A percentile compares a stretch with the other conserved stretches of the same genome.
phyloP scores from a whole-genome alignment of 2,329 filamentous ascomycete genomes.

The Dactylellina drechsleri region DNA sequence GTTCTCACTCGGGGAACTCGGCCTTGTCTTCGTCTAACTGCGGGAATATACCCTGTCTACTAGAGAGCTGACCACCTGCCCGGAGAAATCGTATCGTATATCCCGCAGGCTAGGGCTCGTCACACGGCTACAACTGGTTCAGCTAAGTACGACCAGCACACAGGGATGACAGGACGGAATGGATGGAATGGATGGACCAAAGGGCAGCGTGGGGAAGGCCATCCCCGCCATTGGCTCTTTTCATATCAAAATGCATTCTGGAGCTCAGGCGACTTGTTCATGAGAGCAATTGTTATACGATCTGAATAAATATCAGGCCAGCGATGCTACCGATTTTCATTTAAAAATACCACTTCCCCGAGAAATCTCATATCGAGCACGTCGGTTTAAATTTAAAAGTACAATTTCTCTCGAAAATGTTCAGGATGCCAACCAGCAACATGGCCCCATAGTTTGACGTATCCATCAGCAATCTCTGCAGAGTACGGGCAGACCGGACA shows the following conservation, averaged over 20 bases:
- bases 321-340: background rate
- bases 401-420: constrained; percentile 25
- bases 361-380: too few species aligned
- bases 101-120: constrained; percentile 26
- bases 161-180: constrained; percentile 35
- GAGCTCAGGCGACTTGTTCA: too few species aligned
- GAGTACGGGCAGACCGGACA: constrained; percentile 18
- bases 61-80: constrained; percentile 25
- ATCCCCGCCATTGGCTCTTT: background rate
- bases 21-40: constrained; percentile 7
- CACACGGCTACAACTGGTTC: constrained; percentile 18
- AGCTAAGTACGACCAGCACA: background rate
- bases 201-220: too few species aligned
- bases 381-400: constrained; percentile 7
- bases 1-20: constrained; percentile 8
- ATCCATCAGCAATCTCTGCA: constrained; percentile 24
- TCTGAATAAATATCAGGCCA: too few species aligned
- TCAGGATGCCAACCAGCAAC: constrained; percentile 23
- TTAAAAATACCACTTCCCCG: background rate
- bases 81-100: constrained; percentile 9
- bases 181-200: too few species aligned
- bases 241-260: too few species aligned
- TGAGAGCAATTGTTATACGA: too few species aligned
- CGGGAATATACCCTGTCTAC: constrained; percentile 14
- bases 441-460: constrained; percentile 34